Evolutionary conservation across 2,329 filamentous ascomycete genomes (phyloP), one percentile per base, ranked within the genome.

Genomic region (Orbilia oligospora): DNA sequence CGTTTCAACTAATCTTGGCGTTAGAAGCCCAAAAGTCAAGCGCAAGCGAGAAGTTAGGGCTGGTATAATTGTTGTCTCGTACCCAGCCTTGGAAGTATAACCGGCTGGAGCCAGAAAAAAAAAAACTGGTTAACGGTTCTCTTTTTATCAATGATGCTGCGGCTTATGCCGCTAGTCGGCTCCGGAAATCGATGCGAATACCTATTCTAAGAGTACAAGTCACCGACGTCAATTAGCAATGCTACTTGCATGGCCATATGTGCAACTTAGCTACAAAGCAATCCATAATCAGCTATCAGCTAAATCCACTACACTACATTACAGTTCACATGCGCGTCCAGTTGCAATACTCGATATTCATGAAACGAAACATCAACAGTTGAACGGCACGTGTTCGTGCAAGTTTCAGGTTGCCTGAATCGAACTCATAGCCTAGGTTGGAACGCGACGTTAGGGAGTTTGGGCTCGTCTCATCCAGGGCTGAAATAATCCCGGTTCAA

Each of bases 101-200:
- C 20, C 41, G 33, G 56, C 8, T 24, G 20, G 36, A 41, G 20
- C 55, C 3, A 30, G 30, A 58, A n/a, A n/a, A 30, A 30, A 6
- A 18, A 44, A 24, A 61, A 61, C 56, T n/a, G 20, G 33, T 27
- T 36, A n/a, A n/a, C n/a, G 36, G 27, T 1, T 44, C 30, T 44
- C 30, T 41, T 41, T 44, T 61, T 58, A 20, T 38, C 20, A 27
- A 12, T 44, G 20, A 27, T 61, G 18, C 56, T 61, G 53, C 53
- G 53, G 53, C 56, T 61, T 61, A 61, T 61, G 56, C 56, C 44
- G 56, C 56, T 61, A 61, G 56, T 61, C 56, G 20, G 56, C 56
- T 61, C 36, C 12, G 56, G 56, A 61, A 61, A 61, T 61, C 56
- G 56, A 61, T 44, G 56, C 56, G 56, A 61, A 61, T 18, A 14